Conservation (phyloP, 192 early-diverging fungal genomes). For the Entomortierella beljakovae region DNA sequence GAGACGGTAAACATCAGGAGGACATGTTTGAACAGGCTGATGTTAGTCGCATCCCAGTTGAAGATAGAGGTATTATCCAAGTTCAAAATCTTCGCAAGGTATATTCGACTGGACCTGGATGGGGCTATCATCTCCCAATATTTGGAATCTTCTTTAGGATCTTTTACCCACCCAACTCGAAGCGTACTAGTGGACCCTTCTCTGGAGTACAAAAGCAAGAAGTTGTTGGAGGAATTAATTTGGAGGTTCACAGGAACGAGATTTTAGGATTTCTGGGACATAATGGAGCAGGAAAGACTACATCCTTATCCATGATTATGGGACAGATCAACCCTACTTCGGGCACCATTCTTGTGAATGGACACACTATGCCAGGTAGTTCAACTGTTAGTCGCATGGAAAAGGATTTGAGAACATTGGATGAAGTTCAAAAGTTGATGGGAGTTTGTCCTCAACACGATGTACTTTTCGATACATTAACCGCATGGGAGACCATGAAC, state of each 20-base stretch:
- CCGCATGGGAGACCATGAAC: conserved; percentile 60
- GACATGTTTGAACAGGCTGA: conserved; percentile 52
- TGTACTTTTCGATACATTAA: conserved; percentile 58
- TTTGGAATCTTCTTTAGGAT: conserved; percentile 23
- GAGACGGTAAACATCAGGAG: conserved; percentile 1
- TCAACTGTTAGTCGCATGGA: conserved; percentile 18
- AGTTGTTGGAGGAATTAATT: conserved; percentile 43
- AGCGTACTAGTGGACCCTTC: conserved; percentile 29
- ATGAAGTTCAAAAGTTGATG: conserved; percentile 57
- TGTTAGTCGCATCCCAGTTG: conserved; percentile 30
- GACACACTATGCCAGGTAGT: conserved; percentile 39
- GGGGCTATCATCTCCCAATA: conserved; percentile 26
- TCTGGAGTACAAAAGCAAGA: conserved; percentile 27
- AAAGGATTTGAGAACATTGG: conserved; percentile 38
- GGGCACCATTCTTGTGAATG: conserved; percentile 43
- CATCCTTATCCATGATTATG: conserved; percentile 55
- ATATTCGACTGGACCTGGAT: conserved; percentile 23
- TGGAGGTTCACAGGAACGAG: conserved; percentile 61
- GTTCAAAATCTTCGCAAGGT: conserved; percentile 31
- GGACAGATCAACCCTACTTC: conserved; percentile 46
- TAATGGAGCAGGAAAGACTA: conserved; percentile 73
- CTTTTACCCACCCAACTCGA: conserved; percentile 32
- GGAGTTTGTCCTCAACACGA: conserved; percentile 71
- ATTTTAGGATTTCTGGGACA: conserved; percentile 67
- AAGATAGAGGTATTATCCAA: conserved; percentile 41